A percentile compares a stretch with the other conserved stretches of the same genome.
phyloP scores from a whole-genome alignment of 768 basidiomycete species.

The Termitomyces titanicus region DNA sequence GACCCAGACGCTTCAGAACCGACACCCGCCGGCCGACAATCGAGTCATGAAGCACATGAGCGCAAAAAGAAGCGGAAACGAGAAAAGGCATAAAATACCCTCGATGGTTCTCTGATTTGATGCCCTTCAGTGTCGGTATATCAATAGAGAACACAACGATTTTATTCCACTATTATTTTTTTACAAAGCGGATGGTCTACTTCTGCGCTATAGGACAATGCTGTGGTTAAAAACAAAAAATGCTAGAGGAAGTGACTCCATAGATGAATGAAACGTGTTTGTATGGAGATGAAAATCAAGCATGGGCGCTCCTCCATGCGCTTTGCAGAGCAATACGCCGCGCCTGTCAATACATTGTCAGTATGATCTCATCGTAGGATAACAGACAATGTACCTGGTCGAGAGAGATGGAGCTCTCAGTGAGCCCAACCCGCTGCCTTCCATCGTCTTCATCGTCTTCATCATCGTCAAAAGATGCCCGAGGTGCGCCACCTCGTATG shows the following conservation, averaged over 20 bases:
- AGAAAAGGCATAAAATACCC: not conserved
- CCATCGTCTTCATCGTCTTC: conserved; percentile 76
- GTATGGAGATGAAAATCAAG: conserved; percentile 27
- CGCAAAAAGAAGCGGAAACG: conserved; percentile 14
- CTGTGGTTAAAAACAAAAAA: not conserved
- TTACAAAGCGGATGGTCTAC: conserved; percentile 15
- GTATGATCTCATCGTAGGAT: not conserved
- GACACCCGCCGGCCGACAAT: too few species aligned
- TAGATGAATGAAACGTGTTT: conserved; percentile 12
- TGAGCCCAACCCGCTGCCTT: conserved; percentile 70
- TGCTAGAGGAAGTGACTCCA: conserved; percentile 9
- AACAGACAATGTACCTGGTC: conserved; percentile 67
- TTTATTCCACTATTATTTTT: conserved; percentile 14
- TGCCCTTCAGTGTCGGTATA: not conserved
- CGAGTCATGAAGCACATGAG: not conserved
- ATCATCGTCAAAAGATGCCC: conserved; percentile 42
- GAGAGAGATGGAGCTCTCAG: conserved; percentile 83
- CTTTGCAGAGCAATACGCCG: conserved; percentile 87
- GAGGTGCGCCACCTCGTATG: conserved; percentile 45
- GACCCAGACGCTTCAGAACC: not conserved
- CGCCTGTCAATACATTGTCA: conserved; percentile 42
- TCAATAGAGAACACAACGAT: conserved; percentile 4
- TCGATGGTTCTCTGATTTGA: not conserved
- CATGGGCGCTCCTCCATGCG: conserved; percentile 74
- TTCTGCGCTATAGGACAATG: not conserved